These are phyloP conservation scores for Aspergillus coremiiformis DNA, from an alignment of 495 filamentous ascomycete genomes.

Conservation along the genomic window DNA sequence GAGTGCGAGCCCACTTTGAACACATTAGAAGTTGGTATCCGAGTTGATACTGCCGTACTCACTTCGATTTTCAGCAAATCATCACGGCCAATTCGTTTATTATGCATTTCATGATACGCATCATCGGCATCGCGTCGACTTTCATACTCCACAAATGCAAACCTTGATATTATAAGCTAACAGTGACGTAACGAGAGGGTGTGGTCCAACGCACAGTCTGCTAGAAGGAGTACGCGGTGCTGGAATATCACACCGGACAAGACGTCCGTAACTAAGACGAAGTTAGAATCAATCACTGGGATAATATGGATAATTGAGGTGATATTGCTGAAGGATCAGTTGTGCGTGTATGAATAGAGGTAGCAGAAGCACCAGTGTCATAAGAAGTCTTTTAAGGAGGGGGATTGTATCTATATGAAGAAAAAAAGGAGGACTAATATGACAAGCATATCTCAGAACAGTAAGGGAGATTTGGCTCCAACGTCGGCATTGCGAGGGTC, in stretches of 20 bases:
- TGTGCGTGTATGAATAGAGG: not conserved
- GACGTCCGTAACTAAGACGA: conserved; percentile 79
- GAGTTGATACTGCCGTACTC: conserved; percentile 17
- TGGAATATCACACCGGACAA: conserved; percentile 98
- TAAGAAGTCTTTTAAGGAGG: not conserved
- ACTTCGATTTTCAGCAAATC: conserved; percentile 98
- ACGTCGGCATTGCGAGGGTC: conserved; percentile 16
- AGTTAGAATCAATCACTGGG: not conserved
- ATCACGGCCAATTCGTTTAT: conserved; percentile 94
- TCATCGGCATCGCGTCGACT: conserved; percentile 98
- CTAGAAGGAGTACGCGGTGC: conserved; percentile 87
- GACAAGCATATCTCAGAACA: conserved; percentile 3
- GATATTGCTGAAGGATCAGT: not conserved
- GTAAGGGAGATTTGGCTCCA: conserved; percentile 7
- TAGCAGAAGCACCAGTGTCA: not conserved
- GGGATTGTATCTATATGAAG: not conserved
- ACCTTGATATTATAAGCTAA: conserved; percentile 47
- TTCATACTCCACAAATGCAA: conserved; percentile 99
- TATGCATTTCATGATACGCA: conserved; percentile 99
- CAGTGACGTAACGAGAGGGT: not conserved
- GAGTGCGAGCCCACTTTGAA: conserved; percentile 89
- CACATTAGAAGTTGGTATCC: not conserved
- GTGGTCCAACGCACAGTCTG: conserved; percentile 68
- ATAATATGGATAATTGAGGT: not conserved
- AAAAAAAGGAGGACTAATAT: not conserved